A percentile compares a stretch with the other conserved stretches of the same genome.
phyloP scores from a whole-genome alignment of 805 yeast species.

The Candida chauliodis region DNA sequence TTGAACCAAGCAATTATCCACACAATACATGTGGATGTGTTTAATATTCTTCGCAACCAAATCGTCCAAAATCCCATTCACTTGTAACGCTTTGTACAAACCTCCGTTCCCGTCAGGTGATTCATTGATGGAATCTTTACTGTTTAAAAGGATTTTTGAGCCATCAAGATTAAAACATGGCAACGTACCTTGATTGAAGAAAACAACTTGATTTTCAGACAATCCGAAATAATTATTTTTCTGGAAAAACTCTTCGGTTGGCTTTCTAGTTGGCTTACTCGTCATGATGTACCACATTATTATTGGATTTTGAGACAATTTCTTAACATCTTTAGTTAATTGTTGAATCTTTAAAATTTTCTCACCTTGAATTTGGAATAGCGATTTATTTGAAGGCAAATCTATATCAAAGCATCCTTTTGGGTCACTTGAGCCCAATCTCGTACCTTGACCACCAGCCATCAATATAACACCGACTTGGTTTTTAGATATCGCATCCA shows the following conservation, averaged over 20 bases:
- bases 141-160: conserved; percentile 59
- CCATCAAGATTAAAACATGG: conserved; percentile 84
- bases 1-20: conserved; percentile 86
- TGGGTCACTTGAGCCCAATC: conserved; percentile 86
- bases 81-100: conserved; percentile 74
- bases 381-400: conserved; percentile 76
- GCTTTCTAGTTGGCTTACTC: conserved; percentile 74
- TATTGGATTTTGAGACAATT: conserved; percentile 10
- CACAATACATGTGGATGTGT: conserved; percentile 96
- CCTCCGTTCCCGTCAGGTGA: conserved; percentile 99
- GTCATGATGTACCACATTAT: conserved; percentile 88
- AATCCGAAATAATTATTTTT: conserved; percentile 71
- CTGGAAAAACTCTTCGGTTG: conserved; percentile 70
- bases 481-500: conserved; percentile 61
- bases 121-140: conserved; percentile 56
- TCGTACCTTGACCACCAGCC: conserved; percentile 99
- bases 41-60: conserved; percentile 64
- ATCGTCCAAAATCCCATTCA: conserved; percentile 64
- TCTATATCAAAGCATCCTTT: conserved; percentile 92
- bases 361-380: conserved; percentile 93
- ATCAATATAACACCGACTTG: conserved; percentile 86
- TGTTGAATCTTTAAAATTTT: conserved; percentile 63
- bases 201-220: conserved; percentile 51
- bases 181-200: conserved; percentile 92
- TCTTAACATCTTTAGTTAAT: conserved; percentile 38